A percentile compares a stretch with the other conserved stretches of the same genome.
phyloP scores from a whole-genome alignment of 495 filamentous ascomycete species.

The Neohortaea acidophila region DNA sequence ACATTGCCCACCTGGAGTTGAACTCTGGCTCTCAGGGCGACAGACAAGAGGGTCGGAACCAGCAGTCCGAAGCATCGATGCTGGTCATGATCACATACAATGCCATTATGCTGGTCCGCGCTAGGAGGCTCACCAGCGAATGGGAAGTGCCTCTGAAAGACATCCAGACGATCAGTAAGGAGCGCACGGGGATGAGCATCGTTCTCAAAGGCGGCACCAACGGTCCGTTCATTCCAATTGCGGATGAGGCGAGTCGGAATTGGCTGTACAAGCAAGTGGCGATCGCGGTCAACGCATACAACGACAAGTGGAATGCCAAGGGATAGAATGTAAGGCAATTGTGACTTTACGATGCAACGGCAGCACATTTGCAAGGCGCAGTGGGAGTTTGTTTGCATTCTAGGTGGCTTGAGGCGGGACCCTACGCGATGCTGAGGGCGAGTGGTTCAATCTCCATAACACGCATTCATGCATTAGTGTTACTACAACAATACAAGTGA shows the following conservation, averaged over 20 bases:
- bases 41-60: slow-evolving; percentile 33
- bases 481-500: too few relatives aligned
- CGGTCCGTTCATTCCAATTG: slow-evolving; percentile 87
- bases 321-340: slow-evolving; percentile 30
- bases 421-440: neutral
- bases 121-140: slow-evolving; percentile 66
- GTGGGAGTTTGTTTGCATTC: too few relatives aligned
- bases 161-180: slow-evolving; percentile 91
- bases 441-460: too few relatives aligned
- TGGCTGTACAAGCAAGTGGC: slow-evolving; percentile 70
- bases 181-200: slow-evolving; percentile 82
- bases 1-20: slow-evolving; percentile 91
- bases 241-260: slow-evolving; percentile 71
- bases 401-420: neutral
- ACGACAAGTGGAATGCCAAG: slow-evolving; percentile 53
- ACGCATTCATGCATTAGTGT: too few relatives aligned
- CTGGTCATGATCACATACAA: slow-evolving; percentile 90
- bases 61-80: slow-evolving; percentile 41
- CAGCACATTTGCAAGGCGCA: too few relatives aligned
- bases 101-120: slow-evolving; percentile 78
- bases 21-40: slow-evolving; percentile 42
- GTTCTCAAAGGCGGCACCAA: slow-evolving; percentile 78
- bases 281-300: slow-evolving; percentile 54
- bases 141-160: slow-evolving; percentile 95
- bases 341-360: too few relatives aligned